phyloP scores from a whole-genome alignment of 139 green algal species.

The Chlamydomonas schloesseri region DNA sequence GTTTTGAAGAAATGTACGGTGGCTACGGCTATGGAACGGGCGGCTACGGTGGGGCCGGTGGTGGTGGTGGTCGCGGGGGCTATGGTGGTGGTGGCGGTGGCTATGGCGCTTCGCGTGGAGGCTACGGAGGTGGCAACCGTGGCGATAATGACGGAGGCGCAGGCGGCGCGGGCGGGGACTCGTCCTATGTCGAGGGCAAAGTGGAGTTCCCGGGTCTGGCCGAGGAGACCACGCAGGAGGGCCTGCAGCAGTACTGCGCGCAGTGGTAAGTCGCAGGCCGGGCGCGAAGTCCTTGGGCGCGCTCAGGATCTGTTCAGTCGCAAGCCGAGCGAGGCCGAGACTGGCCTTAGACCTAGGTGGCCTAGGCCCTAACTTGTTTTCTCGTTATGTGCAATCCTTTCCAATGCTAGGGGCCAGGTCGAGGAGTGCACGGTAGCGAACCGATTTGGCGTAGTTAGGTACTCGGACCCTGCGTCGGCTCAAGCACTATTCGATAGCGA shows the following conservation, averaged over 20 bases:
- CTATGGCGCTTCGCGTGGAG: neutral
- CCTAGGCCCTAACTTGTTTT: constrained; percentile 8
- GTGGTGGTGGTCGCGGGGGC: neutral
- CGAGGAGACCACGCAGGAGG: constrained; percentile 30
- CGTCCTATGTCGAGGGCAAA: constrained; percentile 6
- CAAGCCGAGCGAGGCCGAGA: neutral
- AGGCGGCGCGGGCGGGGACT: neutral
- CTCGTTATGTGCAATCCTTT: constrained; percentile 1
- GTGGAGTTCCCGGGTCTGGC: constrained; percentile 1
- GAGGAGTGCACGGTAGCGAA: constrained; percentile 34
- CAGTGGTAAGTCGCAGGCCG: constrained; percentile 33
- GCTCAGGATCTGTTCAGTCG: neutral
- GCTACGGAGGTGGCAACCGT: neutral
- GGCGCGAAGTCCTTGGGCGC: too few species aligned
- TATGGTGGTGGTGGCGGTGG: constrained; percentile 4
- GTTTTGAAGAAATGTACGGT: neutral
- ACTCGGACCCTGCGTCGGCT: constrained; percentile 43
- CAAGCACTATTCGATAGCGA: constrained; percentile 52
- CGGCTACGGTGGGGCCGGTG: constrained; percentile 17
- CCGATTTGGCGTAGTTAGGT: constrained; percentile 38
- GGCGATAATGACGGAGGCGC: neutral
- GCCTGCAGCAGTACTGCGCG: constrained; percentile 25
- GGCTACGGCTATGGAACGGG: neutral
- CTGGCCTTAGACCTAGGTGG: constrained; percentile 7
- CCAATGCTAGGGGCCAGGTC: constrained; percentile 39